Percentiles rank a stretch among this genome's conserved stretches.
Evolutionary conservation across 306 rosid species (phyloP).

Genomic region (Amphicarpaea edgeworthii): DNA sequence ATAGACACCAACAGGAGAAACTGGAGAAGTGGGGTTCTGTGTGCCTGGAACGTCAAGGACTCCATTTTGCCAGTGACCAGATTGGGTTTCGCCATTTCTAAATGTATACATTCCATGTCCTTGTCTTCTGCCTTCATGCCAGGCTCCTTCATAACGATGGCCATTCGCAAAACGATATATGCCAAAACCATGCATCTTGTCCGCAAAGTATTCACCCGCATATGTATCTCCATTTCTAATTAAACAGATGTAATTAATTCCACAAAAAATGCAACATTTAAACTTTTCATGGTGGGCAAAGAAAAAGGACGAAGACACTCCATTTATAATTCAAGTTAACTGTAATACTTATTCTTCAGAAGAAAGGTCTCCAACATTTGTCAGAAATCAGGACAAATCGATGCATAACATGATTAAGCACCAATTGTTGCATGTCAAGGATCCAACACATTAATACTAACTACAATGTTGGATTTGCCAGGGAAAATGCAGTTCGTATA

Average conservation of each 20-base stretch:
- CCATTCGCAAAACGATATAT: conserved; percentile 90
- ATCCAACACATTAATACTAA: conserved; percentile 17
- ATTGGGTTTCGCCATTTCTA: conserved; percentile 92
- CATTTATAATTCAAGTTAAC: conserved; percentile 6
- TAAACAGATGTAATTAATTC: conserved; percentile 36
- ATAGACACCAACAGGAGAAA: conserved; percentile 87
- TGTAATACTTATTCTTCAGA: conserved; percentile 5
- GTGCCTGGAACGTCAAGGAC: conserved; percentile 91
- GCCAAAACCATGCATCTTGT: conserved; percentile 99
- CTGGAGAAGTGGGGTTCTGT: conserved; percentile 65
- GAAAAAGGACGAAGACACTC: conserved; percentile 1
- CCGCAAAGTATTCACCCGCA: conserved; percentile 95
- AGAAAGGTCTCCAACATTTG: not conserved
- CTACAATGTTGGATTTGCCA: not conserved
- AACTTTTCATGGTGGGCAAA: not conserved
- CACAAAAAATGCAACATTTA: not conserved
- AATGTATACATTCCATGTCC: conserved; percentile 99
- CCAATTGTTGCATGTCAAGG: not conserved
- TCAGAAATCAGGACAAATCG: not conserved
- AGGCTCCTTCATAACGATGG: conserved; percentile 95
- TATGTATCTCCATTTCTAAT: conserved; percentile 93
- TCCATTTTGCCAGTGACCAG: conserved; percentile 99
- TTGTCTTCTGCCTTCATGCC: conserved; percentile 99
- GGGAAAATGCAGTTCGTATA: not conserved
- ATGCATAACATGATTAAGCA: conserved; percentile 25